Evolutionary conservation across 73 alveolate genomes (phyloP).

Genomic region (Blepharisma stoltei): DNA sequence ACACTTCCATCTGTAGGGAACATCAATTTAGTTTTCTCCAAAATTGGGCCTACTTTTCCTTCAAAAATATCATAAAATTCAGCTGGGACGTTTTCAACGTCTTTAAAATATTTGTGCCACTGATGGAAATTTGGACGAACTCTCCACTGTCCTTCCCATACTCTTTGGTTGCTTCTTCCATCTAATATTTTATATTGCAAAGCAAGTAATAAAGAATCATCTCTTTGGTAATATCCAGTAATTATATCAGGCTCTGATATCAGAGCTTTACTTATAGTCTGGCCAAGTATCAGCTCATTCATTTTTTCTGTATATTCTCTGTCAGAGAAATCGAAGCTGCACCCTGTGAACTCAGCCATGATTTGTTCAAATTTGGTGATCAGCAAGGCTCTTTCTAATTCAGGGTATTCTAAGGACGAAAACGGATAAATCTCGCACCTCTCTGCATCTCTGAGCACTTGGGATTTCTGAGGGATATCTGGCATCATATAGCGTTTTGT

Average conservation of each 20-base stretch:
- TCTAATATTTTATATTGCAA: constrained; percentile 60
- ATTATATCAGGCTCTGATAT: constrained; percentile 66
- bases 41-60: constrained; percentile 67
- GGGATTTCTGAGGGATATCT: constrained; percentile 66
- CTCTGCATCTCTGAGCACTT: constrained; percentile 67
- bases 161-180: constrained; percentile 44
- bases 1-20: constrained; percentile 92
- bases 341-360: constrained; percentile 50
- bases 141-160: constrained; percentile 81
- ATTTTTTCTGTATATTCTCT: constrained; percentile 69
- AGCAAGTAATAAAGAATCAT: constrained; percentile 68
- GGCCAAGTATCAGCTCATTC: constrained; percentile 47
- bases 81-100: constrained; percentile 31
- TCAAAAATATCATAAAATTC: constrained; percentile 78
- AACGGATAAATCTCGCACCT: constrained; percentile 72
- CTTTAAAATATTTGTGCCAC: constrained; percentile 57
- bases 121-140: constrained; percentile 78
- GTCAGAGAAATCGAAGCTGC: constrained; percentile 59
- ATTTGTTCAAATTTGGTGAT: constrained; percentile 55
- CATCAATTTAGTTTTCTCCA: constrained; percentile 75
- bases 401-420: constrained; percentile 61
- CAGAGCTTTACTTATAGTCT: constrained; percentile 58
- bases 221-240: constrained; percentile 64
- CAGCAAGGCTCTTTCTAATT: constrained; percentile 72
- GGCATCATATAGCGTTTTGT: constrained; percentile 79